Conservation (phyloP, 257 asterid genomes). For the Solanum megistacrolobum region DNA sequence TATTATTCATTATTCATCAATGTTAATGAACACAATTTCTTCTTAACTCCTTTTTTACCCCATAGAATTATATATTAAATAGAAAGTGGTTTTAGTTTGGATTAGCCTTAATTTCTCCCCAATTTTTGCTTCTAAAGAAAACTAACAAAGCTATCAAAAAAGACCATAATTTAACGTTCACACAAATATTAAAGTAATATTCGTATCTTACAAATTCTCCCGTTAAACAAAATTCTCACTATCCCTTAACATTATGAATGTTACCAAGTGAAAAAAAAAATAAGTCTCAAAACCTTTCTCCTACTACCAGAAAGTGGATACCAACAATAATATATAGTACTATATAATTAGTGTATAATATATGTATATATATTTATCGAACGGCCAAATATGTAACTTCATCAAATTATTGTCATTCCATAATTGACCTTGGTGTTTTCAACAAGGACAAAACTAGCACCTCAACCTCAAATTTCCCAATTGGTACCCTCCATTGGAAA, state of each 20-base stretch:
- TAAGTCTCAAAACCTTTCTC: neutral
- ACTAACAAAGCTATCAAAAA: neutral
- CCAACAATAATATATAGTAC: neutral
- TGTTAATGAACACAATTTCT: neutral
- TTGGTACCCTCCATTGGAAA: neutral
- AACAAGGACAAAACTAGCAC: neutral
- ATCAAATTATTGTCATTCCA: neutral
- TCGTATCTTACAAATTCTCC: neutral
- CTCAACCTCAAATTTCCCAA: neutral
- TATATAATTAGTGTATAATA: neutral
- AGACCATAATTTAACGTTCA: neutral
- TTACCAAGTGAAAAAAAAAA: no score
- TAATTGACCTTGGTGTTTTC: neutral
- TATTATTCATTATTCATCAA: neutral
- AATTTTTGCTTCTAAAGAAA: neutral
- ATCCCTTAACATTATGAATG: neutral
- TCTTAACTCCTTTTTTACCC: neutral
- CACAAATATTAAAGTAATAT: no score
- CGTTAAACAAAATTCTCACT: neutral
- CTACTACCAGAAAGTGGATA: neutral
- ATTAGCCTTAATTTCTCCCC: neutral
- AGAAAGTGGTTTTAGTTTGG: neutral
- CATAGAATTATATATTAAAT: neutral
- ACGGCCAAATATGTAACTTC: neutral
- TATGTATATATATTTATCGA: neutral